phyloP scores from a whole-genome alignment of 2,329 filamentous ascomycete species.

The Bipolaris gigantea region DNA sequence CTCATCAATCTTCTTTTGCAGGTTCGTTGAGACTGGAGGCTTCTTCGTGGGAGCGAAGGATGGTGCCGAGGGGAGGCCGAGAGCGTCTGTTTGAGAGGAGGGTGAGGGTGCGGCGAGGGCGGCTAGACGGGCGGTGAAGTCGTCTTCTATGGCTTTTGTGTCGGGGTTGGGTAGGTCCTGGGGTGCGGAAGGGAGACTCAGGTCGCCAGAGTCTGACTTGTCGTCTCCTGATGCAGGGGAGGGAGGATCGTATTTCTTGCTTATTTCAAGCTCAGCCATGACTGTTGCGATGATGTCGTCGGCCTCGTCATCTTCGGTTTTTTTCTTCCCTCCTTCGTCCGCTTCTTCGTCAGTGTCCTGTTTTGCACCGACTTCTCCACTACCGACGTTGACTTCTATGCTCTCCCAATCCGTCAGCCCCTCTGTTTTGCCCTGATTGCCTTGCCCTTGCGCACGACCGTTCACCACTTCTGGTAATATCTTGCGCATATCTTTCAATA shows the following conservation, averaged over 20 bases:
- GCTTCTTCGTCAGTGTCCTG: slow-evolving; percentile 21
- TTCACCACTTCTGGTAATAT: slow-evolving; percentile 44
- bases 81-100: slow-evolving; percentile 26
- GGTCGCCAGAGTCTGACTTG: slow-evolving; percentile 8
- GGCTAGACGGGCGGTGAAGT: slow-evolving; percentile 50
- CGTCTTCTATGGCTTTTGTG: slow-evolving; percentile 46
- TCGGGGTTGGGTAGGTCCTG: slow-evolving; percentile 31
- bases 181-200: slow-evolving; percentile 51
- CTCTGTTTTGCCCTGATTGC: slow-evolving; percentile 12
- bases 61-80: slow-evolving; percentile 52
- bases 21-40: slow-evolving; percentile 38
- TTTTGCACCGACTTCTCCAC: slow-evolving; percentile 23
- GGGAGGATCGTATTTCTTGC: slow-evolving; percentile 43
- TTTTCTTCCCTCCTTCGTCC: slow-evolving; percentile 23
- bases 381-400: slow-evolving; percentile 37
- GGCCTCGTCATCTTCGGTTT: slow-evolving; percentile 45
- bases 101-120: slow-evolving; percentile 48
- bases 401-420: slow-evolving; percentile 37
- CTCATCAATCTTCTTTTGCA: slow-evolving; percentile 61
- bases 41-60: slow-evolving; percentile 47
- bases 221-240: slow-evolving; percentile 26
- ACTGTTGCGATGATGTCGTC: slow-evolving; percentile 52
- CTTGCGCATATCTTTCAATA: slow-evolving; percentile 48
- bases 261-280: slow-evolving; percentile 51
- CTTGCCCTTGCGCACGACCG: slow-evolving; percentile 7